Conservation (phyloP, 768 basidiomycete genomes). For the Albatrellus ellisii region DNA sequence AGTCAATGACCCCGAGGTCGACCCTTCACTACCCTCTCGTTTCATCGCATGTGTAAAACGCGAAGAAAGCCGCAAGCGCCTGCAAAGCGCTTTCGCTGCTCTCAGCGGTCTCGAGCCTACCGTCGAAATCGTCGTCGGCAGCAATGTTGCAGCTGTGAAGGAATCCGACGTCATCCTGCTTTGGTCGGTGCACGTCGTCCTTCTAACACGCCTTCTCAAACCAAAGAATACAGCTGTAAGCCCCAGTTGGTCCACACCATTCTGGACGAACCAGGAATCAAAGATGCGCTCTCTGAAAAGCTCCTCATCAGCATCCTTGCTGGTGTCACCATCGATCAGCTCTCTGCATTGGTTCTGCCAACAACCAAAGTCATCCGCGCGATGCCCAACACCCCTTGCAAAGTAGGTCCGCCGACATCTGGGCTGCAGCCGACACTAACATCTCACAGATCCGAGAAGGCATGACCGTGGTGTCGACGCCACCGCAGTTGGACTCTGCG, state of each 20-base stretch:
- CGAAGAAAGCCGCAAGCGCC: slow-evolving; percentile 55
- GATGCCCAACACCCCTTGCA: slow-evolving; percentile 98
- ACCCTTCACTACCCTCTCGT: slow-evolving; percentile 59
- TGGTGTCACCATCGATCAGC: slow-evolving; percentile 83
- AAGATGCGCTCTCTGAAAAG: slow-evolving; percentile 77
- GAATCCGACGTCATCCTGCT: slow-evolving; percentile 79
- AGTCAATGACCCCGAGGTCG: slow-evolving; percentile 26
- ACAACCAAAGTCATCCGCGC: slow-evolving; percentile 83
- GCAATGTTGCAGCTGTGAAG: slow-evolving; percentile 61
- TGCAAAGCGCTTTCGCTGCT: slow-evolving; percentile 44
- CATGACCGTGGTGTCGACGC: slow-evolving; percentile 86
- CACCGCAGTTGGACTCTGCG: slow-evolving; percentile 37
- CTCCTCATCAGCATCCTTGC: slow-evolving; percentile 94
- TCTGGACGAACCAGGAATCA: slow-evolving; percentile 60
- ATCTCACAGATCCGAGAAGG: slow-evolving; percentile 83
- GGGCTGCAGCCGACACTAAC: not conserved
- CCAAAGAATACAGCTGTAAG: slow-evolving; percentile 56
- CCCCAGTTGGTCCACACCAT: slow-evolving; percentile 77
- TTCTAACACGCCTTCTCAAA: not conserved
- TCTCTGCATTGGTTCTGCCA: slow-evolving; percentile 59
- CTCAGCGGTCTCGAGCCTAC: slow-evolving; percentile 40
- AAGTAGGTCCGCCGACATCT: slow-evolving; percentile 37
- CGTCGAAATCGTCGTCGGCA: slow-evolving; percentile 58
- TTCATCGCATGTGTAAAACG: slow-evolving; percentile 86
- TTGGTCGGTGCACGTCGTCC: slow-evolving; percentile 47